Percentiles rank a stretch among this genome's conserved stretches.
phyloP scores from a whole-genome alignment of 2,329 filamentous ascomycete genomes.

The Aspergillus puulaauensis region DNA sequence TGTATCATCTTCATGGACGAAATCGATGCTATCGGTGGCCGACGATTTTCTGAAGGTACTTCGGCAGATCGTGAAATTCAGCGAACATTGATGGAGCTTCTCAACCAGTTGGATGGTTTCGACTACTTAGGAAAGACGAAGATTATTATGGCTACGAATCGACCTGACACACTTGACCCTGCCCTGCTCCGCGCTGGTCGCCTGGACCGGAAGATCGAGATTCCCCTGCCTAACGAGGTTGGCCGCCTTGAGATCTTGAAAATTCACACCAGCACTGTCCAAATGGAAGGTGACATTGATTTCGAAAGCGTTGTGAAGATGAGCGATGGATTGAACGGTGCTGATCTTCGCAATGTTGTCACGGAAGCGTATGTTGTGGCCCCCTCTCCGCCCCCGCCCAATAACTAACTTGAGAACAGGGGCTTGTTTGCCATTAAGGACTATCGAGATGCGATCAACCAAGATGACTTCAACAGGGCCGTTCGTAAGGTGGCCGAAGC shows the following conservation, averaged over 20 bases:
- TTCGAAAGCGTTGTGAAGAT: slow-evolving; percentile 99
- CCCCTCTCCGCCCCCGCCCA: background rate
- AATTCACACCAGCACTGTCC: slow-evolving; percentile 86
- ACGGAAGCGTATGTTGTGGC: slow-evolving; percentile 81
- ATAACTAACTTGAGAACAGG: slow-evolving; percentile 48
- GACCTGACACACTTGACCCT: slow-evolving; percentile 93
- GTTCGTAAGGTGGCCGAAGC: slow-evolving; percentile 95
- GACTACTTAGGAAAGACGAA: slow-evolving; percentile 99
- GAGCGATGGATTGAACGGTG: slow-evolving; percentile 97
- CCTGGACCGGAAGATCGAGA: slow-evolving; percentile 96
- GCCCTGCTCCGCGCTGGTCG: slow-evolving; percentile 88
- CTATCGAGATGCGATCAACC: slow-evolving; percentile 91
- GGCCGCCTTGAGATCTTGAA: slow-evolving; percentile 95
- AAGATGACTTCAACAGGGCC: slow-evolving; percentile 99
- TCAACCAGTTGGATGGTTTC: slow-evolving; percentile 98
- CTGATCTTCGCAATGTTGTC: slow-evolving; percentile 94
- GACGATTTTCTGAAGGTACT: slow-evolving; percentile 94
- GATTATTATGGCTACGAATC: slow-evolving; percentile 99
- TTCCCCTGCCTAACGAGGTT: slow-evolving; percentile 94
- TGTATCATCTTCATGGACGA: slow-evolving; percentile 99
- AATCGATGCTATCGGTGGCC: slow-evolving; percentile 96
- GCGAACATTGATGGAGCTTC: slow-evolving; percentile 94
- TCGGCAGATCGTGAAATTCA: slow-evolving; percentile 98
- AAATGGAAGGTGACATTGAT: slow-evolving; percentile 91
- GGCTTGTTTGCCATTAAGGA: slow-evolving; percentile 98